Evolutionary conservation across 176 grass and related monocot genomes (phyloP).

Genomic region (Thinopyrum elongatum): DNA sequence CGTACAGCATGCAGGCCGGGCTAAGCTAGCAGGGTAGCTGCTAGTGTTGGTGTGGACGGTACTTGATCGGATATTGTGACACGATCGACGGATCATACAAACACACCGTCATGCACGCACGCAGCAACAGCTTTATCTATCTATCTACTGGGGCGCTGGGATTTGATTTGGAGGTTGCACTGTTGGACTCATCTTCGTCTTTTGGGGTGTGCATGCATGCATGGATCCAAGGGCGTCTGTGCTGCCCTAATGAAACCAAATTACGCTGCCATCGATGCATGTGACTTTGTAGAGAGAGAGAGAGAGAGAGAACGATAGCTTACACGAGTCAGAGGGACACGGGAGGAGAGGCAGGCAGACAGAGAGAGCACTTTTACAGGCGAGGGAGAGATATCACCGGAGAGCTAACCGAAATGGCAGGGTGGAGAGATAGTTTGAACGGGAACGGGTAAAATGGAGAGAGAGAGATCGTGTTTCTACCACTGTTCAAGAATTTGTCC

Average conservation of each 20-base stretch:
- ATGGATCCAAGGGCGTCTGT: constrained; percentile 11
- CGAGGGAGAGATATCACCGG: background rate
- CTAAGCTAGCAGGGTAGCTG: background rate
- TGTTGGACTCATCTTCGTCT: background rate
- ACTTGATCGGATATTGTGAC: background rate
- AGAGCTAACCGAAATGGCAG: background rate
- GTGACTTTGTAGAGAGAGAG: constrained; percentile 16
- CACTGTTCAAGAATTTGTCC: too few species aligned
- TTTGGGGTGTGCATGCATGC: background rate
- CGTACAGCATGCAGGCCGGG: background rate
- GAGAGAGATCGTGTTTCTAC: too few species aligned
- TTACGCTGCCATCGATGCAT: constrained; percentile 1
- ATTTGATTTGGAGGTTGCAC: background rate
- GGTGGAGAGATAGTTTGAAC: background rate
- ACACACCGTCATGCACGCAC: background rate
- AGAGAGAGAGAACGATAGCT: background rate
- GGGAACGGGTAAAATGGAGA: too few species aligned
- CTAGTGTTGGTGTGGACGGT: background rate
- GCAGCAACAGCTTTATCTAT: background rate
- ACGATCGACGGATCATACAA: background rate
- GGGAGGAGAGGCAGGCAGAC: too few species aligned
- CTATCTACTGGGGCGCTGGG: background rate
- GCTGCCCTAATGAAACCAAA: constrained; percentile 15
- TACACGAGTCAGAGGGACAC: background rate
- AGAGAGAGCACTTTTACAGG: background rate